Base-by-base conservation (phyloP, 2,329 filamentous ascomycete species). In the Colletotrichum viniferum region DNA sequence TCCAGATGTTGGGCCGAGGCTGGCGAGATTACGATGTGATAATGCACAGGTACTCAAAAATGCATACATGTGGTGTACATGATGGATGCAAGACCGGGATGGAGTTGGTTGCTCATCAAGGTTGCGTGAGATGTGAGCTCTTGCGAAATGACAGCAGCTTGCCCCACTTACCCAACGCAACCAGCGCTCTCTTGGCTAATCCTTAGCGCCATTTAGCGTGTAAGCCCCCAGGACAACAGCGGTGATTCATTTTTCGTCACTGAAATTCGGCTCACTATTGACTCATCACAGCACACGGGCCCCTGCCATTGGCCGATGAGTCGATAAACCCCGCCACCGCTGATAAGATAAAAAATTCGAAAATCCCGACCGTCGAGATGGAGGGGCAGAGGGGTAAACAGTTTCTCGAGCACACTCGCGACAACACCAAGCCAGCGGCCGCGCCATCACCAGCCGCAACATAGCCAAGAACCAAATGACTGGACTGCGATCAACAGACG, bases 321-420 rank as follows among this genome's bases (percentile, higher is more conserved):
- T 52, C 58, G 32, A 64, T 58, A 34, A 21, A 62, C 72, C 68
- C 68, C 72, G 68, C 72, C 69, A 56, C 69, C 55, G n/a, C 62
- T 63, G 74, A 76, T 76, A 74, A 76, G 74, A 76, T 76, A 74
- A 75, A 76, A 74, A 76, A 43, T 52, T 73, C 43, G 13, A 76
- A 69, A 73, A 64, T 38, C 58, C 73, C 62, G 62, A 38, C 58
- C 2, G 30, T 12, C 24, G 28, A 21, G 58, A 65, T 76, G 73
- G 69, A 76, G 73, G 73, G 73, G 73, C 64, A 56, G 21, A 63
- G 63, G 64, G 62, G 48, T 34, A 36, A 24, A 60, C 69, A 73
- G 65, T 10, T 43, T 69, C 26, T 65, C 61, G 38, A 62, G 61
- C 9, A 58, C 43, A 24, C 14, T 71, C 30, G 32, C n/a, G 62